A percentile compares a stretch with the other conserved stretches of the same genome.
These are phyloP conservation scores for Fraxinus ornus DNA, from an alignment of 305 asterid genomes.

Conservation along the genomic window DNA sequence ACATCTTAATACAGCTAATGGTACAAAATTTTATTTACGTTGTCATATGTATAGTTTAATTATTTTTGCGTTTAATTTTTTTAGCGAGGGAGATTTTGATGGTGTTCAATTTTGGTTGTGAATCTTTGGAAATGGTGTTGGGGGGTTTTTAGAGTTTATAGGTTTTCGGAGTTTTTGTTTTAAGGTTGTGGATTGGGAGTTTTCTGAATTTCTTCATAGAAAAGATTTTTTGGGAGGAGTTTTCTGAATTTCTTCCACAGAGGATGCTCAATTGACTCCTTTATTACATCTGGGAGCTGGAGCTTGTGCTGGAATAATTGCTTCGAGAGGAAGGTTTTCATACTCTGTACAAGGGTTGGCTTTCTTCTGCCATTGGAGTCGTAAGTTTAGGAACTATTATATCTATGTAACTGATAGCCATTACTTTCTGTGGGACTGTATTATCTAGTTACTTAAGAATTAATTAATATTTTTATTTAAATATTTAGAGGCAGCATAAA, in stretches of 20 bases:
- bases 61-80: not conserved
- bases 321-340: conserved; percentile 90
- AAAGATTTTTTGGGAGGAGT: not conserved
- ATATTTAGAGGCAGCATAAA: not conserved
- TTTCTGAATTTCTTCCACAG: conserved; percentile 32
- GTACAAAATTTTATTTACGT: conserved; percentile 16
- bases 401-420: conserved; percentile 1
- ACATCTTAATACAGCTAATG: conserved; percentile 25
- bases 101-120: not conserved
- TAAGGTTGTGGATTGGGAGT: not conserved
- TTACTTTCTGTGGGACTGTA: not conserved
- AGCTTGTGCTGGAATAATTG: conserved; percentile 15
- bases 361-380: conserved; percentile 91
- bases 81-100: not conserved
- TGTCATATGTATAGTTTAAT: not conserved
- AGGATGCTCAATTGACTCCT: conserved; percentile 43
- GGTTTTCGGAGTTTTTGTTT: not conserved
- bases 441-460: not conserved
- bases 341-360: conserved; percentile 91
- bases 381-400: conserved; percentile 46
- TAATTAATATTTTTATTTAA: not conserved
- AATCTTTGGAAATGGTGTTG: not conserved
- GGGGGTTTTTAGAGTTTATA: not conserved
- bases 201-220: too few relatives aligned
- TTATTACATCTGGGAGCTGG: conserved; percentile 44